phyloP scores from a whole-genome alignment of 2,329 filamentous ascomycete species.

The Cercospora sp. region DNA sequence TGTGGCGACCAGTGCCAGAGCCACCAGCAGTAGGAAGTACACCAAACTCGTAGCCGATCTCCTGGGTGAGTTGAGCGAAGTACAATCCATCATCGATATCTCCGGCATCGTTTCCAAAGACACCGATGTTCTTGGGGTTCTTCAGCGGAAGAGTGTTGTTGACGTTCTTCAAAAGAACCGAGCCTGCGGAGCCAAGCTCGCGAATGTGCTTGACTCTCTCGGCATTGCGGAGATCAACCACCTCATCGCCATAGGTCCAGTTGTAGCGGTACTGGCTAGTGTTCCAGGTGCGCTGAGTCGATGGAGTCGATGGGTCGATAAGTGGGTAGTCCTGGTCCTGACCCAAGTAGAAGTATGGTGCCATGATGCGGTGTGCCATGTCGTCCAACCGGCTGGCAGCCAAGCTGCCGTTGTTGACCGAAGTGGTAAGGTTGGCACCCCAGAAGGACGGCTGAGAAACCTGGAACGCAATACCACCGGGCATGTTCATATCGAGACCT shows the following conservation, averaged over 20 bases:
- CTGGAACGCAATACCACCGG: conserved; percentile 43
- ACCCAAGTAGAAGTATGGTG: conserved; percentile 59
- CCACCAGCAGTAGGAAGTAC: conserved; percentile 50
- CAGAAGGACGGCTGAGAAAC: conserved; percentile 31
- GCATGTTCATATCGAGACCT: conserved; percentile 40
- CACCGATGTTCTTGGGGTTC: conserved; percentile 52
- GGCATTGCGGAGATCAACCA: conserved; percentile 42
- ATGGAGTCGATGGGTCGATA: conserved; percentile 53
- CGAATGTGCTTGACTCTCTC: conserved; percentile 43
- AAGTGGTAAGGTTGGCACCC: conserved; percentile 34
- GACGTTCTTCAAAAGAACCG: conserved; percentile 54
- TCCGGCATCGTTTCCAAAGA: conserved; percentile 54
- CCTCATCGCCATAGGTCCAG: conserved; percentile 37
- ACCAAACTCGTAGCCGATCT: conserved; percentile 42
- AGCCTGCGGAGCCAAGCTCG: conserved; percentile 45
- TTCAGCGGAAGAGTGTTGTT: conserved; percentile 55
- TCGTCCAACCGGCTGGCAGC: conserved; percentile 53
- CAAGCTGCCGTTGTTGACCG: conserved; percentile 37
- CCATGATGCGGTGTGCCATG: conserved; percentile 55
- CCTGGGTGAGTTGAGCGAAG: conserved; percentile 30
- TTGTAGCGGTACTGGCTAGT: conserved; percentile 54
- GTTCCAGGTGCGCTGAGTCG: conserved; percentile 23
- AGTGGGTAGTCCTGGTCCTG: conserved; percentile 53
- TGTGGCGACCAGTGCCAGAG: conserved; percentile 44
- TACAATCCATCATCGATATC: conserved; percentile 54